These are phyloP conservation scores for Raphanus hybrid DNA, from an alignment of 441 rosid species.

Conservation along the genomic window DNA sequence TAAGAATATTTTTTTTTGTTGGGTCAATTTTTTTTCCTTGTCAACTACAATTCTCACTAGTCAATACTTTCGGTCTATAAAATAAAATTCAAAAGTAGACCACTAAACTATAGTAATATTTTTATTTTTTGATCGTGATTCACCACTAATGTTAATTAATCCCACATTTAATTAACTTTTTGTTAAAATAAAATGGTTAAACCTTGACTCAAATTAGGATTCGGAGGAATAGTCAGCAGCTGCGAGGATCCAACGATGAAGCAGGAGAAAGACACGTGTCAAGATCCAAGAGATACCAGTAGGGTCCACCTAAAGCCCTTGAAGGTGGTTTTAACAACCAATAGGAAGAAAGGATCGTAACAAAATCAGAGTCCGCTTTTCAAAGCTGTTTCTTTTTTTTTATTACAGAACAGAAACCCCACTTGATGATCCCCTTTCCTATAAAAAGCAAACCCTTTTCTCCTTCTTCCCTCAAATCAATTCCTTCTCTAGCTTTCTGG, in stretches of 20 bases:
- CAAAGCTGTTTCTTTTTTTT: slow-evolving; percentile 35
- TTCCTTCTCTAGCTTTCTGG: background rate
- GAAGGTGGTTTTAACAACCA: slow-evolving; percentile 5
- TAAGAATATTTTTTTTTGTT: background rate
- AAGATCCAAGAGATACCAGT: slow-evolving; percentile 20
- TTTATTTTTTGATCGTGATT: background rate
- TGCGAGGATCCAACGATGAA: slow-evolving; percentile 8
- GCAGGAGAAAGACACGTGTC: slow-evolving; percentile 34
- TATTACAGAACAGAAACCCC: slow-evolving; percentile 16
- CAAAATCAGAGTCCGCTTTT: slow-evolving; percentile 36
- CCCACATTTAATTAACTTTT: background rate
- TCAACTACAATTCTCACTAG: background rate
- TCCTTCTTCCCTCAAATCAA: background rate
- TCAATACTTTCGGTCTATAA: slow-evolving; percentile 15
- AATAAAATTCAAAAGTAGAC: background rate
- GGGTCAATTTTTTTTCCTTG: background rate
- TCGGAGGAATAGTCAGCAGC: background rate
- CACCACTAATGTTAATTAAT: background rate
- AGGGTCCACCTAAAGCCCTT: slow-evolving; percentile 18
- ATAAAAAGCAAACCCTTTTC: background rate
- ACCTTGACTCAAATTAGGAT: background rate
- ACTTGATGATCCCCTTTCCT: background rate
- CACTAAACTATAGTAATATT: background rate
- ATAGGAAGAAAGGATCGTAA: slow-evolving; percentile 16
- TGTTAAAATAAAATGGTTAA: background rate